phyloP scores from a whole-genome alignment of 805 yeast species.

The Candida sanyiensis region DNA sequence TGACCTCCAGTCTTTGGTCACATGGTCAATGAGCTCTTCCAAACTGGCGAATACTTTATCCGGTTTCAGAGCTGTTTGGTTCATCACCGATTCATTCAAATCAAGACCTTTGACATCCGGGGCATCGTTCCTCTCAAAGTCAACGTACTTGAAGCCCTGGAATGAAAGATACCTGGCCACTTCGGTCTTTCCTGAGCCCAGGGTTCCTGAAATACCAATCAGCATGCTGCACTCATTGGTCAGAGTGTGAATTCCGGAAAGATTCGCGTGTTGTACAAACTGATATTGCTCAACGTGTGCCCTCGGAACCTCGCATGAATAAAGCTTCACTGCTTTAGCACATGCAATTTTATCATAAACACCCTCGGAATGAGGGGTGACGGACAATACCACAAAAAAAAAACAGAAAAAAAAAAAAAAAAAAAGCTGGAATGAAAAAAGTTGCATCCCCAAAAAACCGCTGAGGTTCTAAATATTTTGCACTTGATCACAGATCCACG shows the following conservation, averaged over 20 bases:
- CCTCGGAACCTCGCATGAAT: constrained; percentile 1
- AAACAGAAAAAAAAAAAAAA: background rate
- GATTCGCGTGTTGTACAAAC: too few relatives aligned
- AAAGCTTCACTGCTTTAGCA: background rate
- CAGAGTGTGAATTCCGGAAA: too few relatives aligned
- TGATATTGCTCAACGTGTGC: background rate
- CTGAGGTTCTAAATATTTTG: background rate
- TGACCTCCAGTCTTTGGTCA: constrained; percentile 60
- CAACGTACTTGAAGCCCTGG: constrained; percentile 45
- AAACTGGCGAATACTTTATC: constrained; percentile 32
- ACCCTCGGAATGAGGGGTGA: background rate
- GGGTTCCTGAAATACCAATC: constrained; percentile 68
- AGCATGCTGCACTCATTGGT: too few relatives aligned
- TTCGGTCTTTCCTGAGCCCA: constrained; percentile 60
- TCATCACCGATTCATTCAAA: constrained; percentile 10
- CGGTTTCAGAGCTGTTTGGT: constrained; percentile 18
- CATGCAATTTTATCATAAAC: background rate
- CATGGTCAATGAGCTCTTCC: constrained; percentile 48
- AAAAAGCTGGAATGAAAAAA: too few relatives aligned
- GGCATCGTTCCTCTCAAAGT: constrained; percentile 16
- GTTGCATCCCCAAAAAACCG: constrained; percentile 1
- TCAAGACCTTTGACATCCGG: constrained; percentile 15
- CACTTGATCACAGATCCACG: background rate
- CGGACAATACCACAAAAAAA: background rate
- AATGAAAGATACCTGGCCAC: constrained; percentile 51